Evolutionary conservation across 208 protist species (phyloP).

Genomic region (Novymonas esmeraldas): DNA sequence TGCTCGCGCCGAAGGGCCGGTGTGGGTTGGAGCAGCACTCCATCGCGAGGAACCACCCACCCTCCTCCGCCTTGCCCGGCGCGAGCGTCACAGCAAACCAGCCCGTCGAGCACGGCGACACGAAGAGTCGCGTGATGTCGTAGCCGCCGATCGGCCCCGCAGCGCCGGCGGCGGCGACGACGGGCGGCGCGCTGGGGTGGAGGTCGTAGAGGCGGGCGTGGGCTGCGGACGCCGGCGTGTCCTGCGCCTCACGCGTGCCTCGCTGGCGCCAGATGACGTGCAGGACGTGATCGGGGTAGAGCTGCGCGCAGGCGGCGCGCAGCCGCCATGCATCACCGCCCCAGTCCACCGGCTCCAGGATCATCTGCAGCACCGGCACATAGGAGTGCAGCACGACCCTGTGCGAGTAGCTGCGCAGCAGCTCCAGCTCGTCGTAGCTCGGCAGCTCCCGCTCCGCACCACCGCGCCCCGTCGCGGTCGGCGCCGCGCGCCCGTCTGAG

Average conservation of each 20-base stretch:
- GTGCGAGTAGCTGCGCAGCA: conserved; percentile 38
- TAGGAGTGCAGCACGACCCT: conserved; percentile 40
- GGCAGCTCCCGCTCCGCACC: conserved; percentile 27
- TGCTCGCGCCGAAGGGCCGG: conserved; percentile 20
- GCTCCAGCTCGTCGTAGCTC: conserved; percentile 53
- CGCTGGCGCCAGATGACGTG: conserved; percentile 29
- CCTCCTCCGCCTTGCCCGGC: conserved; percentile 22
- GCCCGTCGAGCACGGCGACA: conserved; percentile 16
- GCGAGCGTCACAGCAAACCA: conserved; percentile 38
- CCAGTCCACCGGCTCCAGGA: conserved; percentile 39
- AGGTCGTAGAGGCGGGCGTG: conserved; percentile 21
- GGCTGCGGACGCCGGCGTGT: conserved; percentile 10
- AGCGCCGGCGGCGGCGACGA: not conserved
- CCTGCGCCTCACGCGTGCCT: not conserved
- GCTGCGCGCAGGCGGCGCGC: conserved; percentile 16
- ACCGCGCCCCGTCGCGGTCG: conserved; percentile 2
- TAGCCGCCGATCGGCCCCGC: conserved; percentile 26
- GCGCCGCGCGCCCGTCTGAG: conserved; percentile 3
- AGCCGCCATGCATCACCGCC: conserved; percentile 28
- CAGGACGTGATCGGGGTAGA: conserved; percentile 45
- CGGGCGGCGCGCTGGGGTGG: not conserved
- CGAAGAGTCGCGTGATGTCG: conserved; percentile 30
- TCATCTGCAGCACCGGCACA: conserved; percentile 35
- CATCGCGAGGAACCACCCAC: conserved; percentile 34
- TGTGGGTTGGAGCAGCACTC: conserved; percentile 33